Base-by-base conservation (phyloP, 2,329 filamentous ascomycete genomes). In the Aspergillus texensis region DNA sequence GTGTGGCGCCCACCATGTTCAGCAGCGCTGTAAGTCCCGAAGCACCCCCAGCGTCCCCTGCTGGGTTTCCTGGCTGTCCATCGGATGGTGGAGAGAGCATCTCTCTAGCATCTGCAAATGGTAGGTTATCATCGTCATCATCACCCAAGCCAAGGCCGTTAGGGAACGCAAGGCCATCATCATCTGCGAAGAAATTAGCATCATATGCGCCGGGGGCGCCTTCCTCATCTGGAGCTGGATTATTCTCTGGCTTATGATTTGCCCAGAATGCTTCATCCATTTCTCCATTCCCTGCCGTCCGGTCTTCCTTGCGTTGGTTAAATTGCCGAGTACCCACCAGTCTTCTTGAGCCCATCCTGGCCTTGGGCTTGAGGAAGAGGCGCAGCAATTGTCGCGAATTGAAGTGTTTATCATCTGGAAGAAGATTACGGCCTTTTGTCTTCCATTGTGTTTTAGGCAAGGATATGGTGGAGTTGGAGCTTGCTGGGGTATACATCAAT, bases 181-280 rank as follows among this genome's bases (percentile, higher is more conserved):
- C 95, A 72, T 95, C 91, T 14, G 79, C 80, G 82, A 98, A 99
- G 85, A 98, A 99, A 78, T 98, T 91, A 63, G 95, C 94, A 76
- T 98, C 93, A 78, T 98, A 99, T 74, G 96, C 90, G 65, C 94
- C 94, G 3, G 85, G 85, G 43, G 80, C 84, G 3, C 82, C 85
- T 52, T 88, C 88, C 28, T 90, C 89, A 57, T 82, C 79, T 57
- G 75, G 69, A 26, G 71, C 63, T 67, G 75, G 71, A 52, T 75
- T 88, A 75, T 87, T 91, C 79, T 85, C 88, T 46, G 68, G 76
- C 71, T 74, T 80, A 63, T 79, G 78, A 48, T 87, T 85, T 6
- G 95, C 95, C 93, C 95, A 99, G 81, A 96, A 98, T 24, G 91
- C 94, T 79, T 97, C 94, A 73, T 98, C 93, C 83, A 97, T 92